Conservation (phyloP, 345 rosid genomes). For the Populus deltoides region DNA sequence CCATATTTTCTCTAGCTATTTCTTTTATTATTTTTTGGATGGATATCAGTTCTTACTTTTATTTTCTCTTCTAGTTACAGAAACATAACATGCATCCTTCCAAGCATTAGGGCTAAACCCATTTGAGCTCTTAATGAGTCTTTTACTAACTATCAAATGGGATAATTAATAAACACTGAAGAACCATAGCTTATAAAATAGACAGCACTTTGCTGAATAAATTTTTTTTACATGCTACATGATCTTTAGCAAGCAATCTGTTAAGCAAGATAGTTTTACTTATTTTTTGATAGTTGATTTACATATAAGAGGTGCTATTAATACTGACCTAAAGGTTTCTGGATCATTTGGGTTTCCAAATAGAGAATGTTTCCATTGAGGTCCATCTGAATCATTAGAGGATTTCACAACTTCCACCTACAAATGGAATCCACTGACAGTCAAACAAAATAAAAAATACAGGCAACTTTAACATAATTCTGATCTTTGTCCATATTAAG, state of each 20-base stretch:
- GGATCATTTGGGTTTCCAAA: conserved; percentile 95
- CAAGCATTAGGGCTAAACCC: not conserved
- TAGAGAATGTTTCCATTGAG: conserved; percentile 87
- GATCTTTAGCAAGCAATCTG: no score
- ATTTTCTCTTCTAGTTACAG: not conserved
- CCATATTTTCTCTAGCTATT: not conserved
- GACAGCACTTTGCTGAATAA: no score
- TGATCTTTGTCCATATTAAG: not conserved
- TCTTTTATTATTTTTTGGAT: not conserved
- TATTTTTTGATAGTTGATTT: no score
- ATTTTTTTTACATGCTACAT: no score
- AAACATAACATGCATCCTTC: not conserved
- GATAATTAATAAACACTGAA: not conserved
- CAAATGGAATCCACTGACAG: conserved; percentile 9
- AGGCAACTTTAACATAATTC: not conserved
- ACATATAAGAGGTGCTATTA: not conserved
- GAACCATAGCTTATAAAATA: not conserved
- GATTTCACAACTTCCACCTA: conserved; percentile 89
- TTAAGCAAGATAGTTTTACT: no score
- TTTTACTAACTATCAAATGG: not conserved
- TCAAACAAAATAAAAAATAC: not conserved
- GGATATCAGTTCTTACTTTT: not conserved
- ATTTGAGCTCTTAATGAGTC: no score
- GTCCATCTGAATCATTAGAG: conserved; percentile 72
- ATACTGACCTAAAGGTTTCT: conserved; percentile 83